Evolutionary conservation across 768 basidiomycete species (phyloP), one percentile per base, ranked within the genome.

Genomic region (Calocera viscosa): DNA sequence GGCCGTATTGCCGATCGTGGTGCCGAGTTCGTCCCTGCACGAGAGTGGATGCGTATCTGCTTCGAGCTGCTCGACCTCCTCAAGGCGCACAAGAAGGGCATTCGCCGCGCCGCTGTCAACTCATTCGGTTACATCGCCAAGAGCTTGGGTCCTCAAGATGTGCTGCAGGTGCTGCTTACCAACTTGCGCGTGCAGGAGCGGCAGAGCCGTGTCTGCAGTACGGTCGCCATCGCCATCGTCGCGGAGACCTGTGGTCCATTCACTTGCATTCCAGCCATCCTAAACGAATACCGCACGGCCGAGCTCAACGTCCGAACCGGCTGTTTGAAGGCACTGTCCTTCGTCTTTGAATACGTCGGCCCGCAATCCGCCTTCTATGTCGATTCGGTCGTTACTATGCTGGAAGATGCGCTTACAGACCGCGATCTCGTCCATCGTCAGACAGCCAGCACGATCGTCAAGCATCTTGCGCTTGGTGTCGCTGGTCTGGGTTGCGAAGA

Each of bases 21-120:
- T 66, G 95, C 96, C 24, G 96, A 98, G 77, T 97, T 92, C 69
- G 95, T 99, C 0, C 94, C 96, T 17, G 95, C 96, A 11, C 86
- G 96, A 73, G 96, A 99, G 78, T 98, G 95, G 96, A 99, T 99
- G 96, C 89, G 96, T 74, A 98, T 99, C 74, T 98, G 96, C 75
- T 98, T 99, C 77, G 96, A 99, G 74, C 79, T 99, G 35, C 84
- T 99, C 64, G 96, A 98, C 74, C 82, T 99, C 28, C 83, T 98
- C 72, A 98, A 98, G 76, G 96, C 96, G 10, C 96, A 99, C 80
- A 99, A 99, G 81, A 97, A 97, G 78, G 95, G 90, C 47, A 99
- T 98, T 74, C 90, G 96, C 65, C 91, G 95, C 74, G 96, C 95
- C 0, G 95, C 96, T 24, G 96, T 98, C 78, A 97, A 99, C 80